Evolutionary conservation across 768 basidiomycete genomes (phyloP).

Genomic region (Mycena epipterygia): DNA sequence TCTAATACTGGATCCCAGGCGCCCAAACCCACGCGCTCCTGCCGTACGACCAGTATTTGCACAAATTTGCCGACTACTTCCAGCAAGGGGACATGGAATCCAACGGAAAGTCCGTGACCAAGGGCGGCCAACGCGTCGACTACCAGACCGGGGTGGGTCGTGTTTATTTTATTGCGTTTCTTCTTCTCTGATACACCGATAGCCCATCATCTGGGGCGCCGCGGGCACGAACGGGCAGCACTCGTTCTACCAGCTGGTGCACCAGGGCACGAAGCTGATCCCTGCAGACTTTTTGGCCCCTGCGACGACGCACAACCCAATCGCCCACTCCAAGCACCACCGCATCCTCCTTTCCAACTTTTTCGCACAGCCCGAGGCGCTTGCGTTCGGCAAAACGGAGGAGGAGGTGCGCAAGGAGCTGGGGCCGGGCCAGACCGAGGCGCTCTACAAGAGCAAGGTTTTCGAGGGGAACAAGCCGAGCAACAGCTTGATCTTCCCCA

Average conservation of each 20-base stretch:
- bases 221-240: conserved; percentile 99
- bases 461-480: conserved; percentile 98
- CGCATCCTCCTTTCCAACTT: conserved; percentile 98
- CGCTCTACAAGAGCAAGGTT: conserved; percentile 95
- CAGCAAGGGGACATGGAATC: conserved; percentile 99
- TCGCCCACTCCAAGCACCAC: conserved; percentile 91
- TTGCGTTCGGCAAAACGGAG: conserved; percentile 98
- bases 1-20: conserved; percentile 54
- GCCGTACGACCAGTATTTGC: conserved; percentile 98
- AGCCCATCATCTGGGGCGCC: conserved; percentile 99
- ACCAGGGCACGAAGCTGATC: conserved; percentile 94
- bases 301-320: conserved; percentile 91
- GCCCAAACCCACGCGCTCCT: conserved; percentile 95
- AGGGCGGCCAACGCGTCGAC: conserved; percentile 90
- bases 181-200: conserved; percentile 10
- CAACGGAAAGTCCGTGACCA: conserved; percentile 97
- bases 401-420: conserved; percentile 83
- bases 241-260: conserved; percentile 98
- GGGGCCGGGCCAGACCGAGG: conserved; percentile 79
- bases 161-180: conserved; percentile 4
- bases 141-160: conserved; percentile 94
- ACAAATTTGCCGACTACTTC: conserved; percentile 99
- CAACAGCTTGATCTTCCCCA: conserved; percentile 95
- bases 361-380: conserved; percentile 97
- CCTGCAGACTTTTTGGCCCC: conserved; percentile 95